Conservation (phyloP, 1,139 yeast species). For the Hyphopichia wangnamkhiaoensis region DNA sequence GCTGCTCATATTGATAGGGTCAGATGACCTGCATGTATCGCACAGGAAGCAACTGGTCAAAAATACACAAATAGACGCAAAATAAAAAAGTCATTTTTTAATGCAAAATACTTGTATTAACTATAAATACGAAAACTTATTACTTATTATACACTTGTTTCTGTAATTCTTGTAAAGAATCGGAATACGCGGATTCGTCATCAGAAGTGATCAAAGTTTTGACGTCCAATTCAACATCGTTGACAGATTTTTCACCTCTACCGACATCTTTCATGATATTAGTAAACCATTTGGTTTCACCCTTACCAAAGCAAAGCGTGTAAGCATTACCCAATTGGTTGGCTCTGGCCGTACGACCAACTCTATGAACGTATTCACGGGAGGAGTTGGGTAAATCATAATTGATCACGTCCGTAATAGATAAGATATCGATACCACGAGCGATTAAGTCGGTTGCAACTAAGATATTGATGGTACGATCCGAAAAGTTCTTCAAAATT, state of each 20-base stretch:
- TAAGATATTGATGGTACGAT: conserved; percentile 52
- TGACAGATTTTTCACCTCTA: conserved; percentile 24
- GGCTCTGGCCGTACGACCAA: conserved; percentile 97
- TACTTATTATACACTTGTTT: conserved; percentile 16
- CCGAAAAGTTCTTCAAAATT: conserved; percentile 57
- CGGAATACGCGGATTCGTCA: conserved; percentile 29
- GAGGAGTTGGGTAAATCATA: conserved; percentile 89
- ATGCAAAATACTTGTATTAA: neutral
- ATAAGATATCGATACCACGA: conserved; percentile 84
- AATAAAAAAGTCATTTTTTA: too few relatives aligned
- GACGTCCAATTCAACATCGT: conserved; percentile 22
- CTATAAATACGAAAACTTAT: neutral
- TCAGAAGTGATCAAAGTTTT: conserved; percentile 19
- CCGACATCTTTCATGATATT: conserved; percentile 48
- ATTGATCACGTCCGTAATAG: conserved; percentile 76
- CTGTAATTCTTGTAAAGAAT: conserved; percentile 26
- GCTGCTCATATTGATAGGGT: too few relatives aligned
- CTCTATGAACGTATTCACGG: conserved; percentile 91
- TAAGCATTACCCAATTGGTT: conserved; percentile 73
- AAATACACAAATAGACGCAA: too few relatives aligned
- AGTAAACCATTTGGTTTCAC: conserved; percentile 70
- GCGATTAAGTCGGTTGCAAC: conserved; percentile 93
- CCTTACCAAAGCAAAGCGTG: conserved; percentile 69
- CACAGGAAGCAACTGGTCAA: too few relatives aligned
- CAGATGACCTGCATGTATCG: neutral